These are phyloP conservation scores for Dissophora ornata DNA, from an alignment of 192 early-diverging fungal species.

Conservation along the genomic window DNA sequence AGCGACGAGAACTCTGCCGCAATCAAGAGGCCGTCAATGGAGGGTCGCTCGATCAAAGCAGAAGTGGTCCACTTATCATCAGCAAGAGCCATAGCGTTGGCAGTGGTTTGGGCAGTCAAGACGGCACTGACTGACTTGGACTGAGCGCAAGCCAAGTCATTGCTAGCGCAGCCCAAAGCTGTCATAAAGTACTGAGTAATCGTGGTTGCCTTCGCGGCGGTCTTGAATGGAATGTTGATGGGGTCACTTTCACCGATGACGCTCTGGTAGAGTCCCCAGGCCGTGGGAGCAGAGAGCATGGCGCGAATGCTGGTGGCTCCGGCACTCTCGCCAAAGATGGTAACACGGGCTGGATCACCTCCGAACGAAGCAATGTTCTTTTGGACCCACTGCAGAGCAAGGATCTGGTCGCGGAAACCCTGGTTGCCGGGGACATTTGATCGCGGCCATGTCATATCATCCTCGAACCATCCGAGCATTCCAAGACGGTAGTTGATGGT, in stretches of 20 bases:
- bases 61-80: slow-evolving; percentile 35
- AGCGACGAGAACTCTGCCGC: slow-evolving; percentile 28
- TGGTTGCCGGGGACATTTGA: slow-evolving; percentile 31
- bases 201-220: not conserved
- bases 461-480: slow-evolving; percentile 41
- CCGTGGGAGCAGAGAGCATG: slow-evolving; percentile 47
- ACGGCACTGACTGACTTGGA: slow-evolving; percentile 6
- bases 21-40: slow-evolving; percentile 47
- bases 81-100: slow-evolving; percentile 11
- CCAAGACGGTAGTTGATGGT: slow-evolving; percentile 52
- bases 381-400: slow-evolving; percentile 65
- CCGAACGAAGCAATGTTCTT: slow-evolving; percentile 67
- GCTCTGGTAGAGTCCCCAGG: slow-evolving; percentile 55
- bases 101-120: slow-evolving; percentile 13
- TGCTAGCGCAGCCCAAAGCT: slow-evolving; percentile 9
- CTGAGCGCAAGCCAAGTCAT: slow-evolving; percentile 26
- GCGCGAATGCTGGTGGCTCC: slow-evolving; percentile 54
- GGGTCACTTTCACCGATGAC: slow-evolving; percentile 60
- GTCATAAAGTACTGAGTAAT: slow-evolving; percentile 28
- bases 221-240: slow-evolving; percentile 48
- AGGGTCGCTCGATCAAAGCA: slow-evolving; percentile 28
- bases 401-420: slow-evolving; percentile 62
- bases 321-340: slow-evolving; percentile 48
- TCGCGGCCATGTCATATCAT: slow-evolving; percentile 3
- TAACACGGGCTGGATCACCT: slow-evolving; percentile 63